Evolutionary conservation across 1,284 basidiomycete genomes (phyloP), one percentile per base, ranked within the genome.

Genomic region (Heliocybe sulcata): DNA sequence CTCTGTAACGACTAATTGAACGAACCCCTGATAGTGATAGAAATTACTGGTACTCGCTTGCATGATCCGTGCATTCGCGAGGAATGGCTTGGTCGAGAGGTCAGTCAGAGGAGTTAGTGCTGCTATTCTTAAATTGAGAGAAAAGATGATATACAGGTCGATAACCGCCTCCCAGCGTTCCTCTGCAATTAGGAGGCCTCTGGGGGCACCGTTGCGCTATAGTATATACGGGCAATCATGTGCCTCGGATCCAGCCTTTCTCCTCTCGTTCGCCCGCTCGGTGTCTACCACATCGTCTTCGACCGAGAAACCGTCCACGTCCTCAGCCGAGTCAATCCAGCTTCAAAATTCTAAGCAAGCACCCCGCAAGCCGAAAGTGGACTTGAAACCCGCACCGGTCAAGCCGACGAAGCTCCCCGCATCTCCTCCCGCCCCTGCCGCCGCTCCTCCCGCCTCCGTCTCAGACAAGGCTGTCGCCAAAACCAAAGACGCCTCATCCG

Each of bases 341-440:
- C 56, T 57, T 6, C 64, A 64, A 12, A 62, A 60, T 33, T 56
- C 63, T 19, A 54, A 57, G 14, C 38, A 58, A 6, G 58, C 63
- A 12, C 55, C 61, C 45, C 72, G 75, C 45, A 85, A 82, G 63
- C 73, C 71, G 23, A 86, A 82, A 63, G 68, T 87, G 45, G 82
- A 85, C 56, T 70, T 87, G 11, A 75, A 79, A 38, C 87, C 86
- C 1, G 82, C 71, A 3, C 86, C 86, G 26, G 70, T 87, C 58
- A 87, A 85, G 60, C 74, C 75, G 1, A 69, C 69, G 55, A 59
- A 64, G 54, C 54, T 66, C 4, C 12, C 38, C n/a, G 6, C 6
- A 22, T 33, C 50, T 9, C 4, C 25, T 27, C 9, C 26, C 25
- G 19, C 26, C 26, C 50, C 25, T 14, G 20, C 26, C 50, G n/a